Base-by-base conservation (phyloP, 2,329 filamentous ascomycete genomes). In the Davidsoniella virescens region DNA sequence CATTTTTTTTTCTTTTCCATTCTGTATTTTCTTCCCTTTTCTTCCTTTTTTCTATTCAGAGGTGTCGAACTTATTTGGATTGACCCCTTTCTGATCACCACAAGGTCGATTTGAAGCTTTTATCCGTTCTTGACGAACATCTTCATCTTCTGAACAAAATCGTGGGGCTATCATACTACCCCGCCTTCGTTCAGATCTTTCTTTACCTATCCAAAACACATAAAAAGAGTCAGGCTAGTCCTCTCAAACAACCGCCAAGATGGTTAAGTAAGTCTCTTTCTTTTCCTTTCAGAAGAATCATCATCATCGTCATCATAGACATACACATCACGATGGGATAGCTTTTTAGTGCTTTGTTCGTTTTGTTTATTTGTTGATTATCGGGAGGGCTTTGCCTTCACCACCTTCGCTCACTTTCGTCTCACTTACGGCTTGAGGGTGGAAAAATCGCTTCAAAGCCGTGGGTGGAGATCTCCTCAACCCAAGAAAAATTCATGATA, bases 221-320 rank as follows among this genome's bases (percentile, higher is more conserved):
- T 47, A 45, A 46, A 50, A 46, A 29, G 51, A 52, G 47, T 47
- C 43, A 33, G 51, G 36, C 42, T 40, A 52, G 47, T 33, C 47
- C 52, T 33, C 47, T 50, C 61, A 66, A 69, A 83, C 78, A 68
- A 85, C 87, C 85, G 87, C 75, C 83, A 95, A 87, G 70, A 98
- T 98, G 92, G 92, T 98, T 70, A 95, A 96, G 88, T 95, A 84
- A 84, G 88, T 90, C 51, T 43, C 48, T 51, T 52, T 41, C 20
- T 26, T 41, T 20, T 4, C 20, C 20, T 20, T 20, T 2, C 9
- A 33, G 6, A 33, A 33, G 26, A 8, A 33, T 8, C 26, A 33
- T 33, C 26, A 10, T 10, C 26, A 33, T 33, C 10, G 10, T 33
- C 2, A 10, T 33, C 26, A 10, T 33, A 8, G 12, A 49, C 23